Evolutionary conservation across 1,284 basidiomycete genomes (phyloP).

Genomic region (Austroboletus olivaceoglutinosus): DNA sequence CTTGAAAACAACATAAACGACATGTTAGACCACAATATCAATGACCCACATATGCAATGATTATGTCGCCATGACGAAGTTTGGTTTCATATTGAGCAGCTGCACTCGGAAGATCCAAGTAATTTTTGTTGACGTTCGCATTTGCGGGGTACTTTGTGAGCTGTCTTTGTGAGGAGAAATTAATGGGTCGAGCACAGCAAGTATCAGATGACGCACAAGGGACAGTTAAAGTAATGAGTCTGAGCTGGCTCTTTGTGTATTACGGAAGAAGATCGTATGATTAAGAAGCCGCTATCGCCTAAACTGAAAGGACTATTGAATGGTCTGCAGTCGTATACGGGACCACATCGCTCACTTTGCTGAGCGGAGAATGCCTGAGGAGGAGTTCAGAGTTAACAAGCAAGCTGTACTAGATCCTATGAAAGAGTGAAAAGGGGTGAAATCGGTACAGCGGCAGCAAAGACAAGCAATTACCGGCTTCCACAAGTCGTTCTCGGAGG

Average conservation of each 20-base stretch:
- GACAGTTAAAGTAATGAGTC: slow-evolving; percentile 83
- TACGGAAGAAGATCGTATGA: slow-evolving; percentile 69
- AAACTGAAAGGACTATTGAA: slow-evolving; percentile 46
- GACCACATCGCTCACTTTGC: slow-evolving; percentile 64
- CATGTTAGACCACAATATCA: slow-evolving; percentile 5
- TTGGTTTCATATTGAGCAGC: slow-evolving; percentile 65
- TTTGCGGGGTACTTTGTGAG: slow-evolving; percentile 63
- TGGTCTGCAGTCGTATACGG: not conserved
- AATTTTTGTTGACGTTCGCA: slow-evolving; percentile 44
- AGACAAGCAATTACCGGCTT: slow-evolving; percentile 57
- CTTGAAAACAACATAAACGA: slow-evolving; percentile 37
- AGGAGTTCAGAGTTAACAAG: slow-evolving; percentile 72
- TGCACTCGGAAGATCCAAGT: slow-evolving; percentile 60
- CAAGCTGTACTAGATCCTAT: slow-evolving; percentile 87
- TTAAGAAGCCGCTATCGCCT: slow-evolving; percentile 83
- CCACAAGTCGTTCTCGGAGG: slow-evolving; percentile 63
- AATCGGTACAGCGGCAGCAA: not conserved
- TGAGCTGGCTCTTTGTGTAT: slow-evolving; percentile 64
- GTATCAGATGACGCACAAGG: slow-evolving; percentile 32
- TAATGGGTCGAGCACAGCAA: not conserved
- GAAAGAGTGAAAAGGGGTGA: slow-evolving; percentile 1
- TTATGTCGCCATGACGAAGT: slow-evolving; percentile 70
- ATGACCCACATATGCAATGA: slow-evolving; percentile 63
- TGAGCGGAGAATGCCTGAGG: slow-evolving; percentile 70
- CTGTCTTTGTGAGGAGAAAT: slow-evolving; percentile 47